Evolutionary conservation across 139 green algal genomes (phyloP), one percentile per base, ranked within the genome.

Genomic region (Chlamydomonas sphaeroides): DNA sequence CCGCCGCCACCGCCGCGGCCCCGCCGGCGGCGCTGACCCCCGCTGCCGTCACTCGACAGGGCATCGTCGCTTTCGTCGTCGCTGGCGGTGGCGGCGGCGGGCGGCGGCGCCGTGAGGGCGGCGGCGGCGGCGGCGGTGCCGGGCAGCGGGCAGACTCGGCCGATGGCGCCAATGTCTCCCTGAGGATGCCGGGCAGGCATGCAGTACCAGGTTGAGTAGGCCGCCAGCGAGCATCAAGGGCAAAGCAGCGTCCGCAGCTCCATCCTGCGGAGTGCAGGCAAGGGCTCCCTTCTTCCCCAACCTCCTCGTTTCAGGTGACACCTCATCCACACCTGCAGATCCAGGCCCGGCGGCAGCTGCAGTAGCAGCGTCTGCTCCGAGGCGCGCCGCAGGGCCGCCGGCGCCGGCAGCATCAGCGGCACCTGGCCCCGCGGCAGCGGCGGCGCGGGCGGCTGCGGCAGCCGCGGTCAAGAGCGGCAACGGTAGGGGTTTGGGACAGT

Each of bases 111-210:
- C 10, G 42, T 35, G 30, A 26, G 38, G 33, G 57, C 33, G 51
- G 8, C 5, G 18, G 28, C 0, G 36, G 45, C 21, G 48, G 36
- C 35, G 6, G 10, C 11, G 1, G 32, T 35, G 10, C 63, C 77
- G 5, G 63, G 77, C 42, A 84, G 77, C 5, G 77, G 77, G 38
- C 65, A 75, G 0, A 84, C 45, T 11, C 77, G 77, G 35, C 77
- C 77, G 18, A 84, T 75, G 14, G 41, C 49, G 28, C 77, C 77
- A 30, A 76, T 61, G 65, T 84, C 77, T 5, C 77, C 77, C 77
- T 84, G 73, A n/a, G n/a, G n/a, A n/a, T n/a, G n/a, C n/a, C n/a
- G n/a, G n/a, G n/a, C n/a, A n/a, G n/a, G n/a, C n/a, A n/a, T n/a
- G n/a, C n/a, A n/a, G n/a, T n/a, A n/a, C n/a, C n/a, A n/a, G n/a